Evolutionary conservation across 176 grass and related monocot species (phyloP), one percentile per base, ranked within the genome.

Genomic region (Raddia guianensis): DNA sequence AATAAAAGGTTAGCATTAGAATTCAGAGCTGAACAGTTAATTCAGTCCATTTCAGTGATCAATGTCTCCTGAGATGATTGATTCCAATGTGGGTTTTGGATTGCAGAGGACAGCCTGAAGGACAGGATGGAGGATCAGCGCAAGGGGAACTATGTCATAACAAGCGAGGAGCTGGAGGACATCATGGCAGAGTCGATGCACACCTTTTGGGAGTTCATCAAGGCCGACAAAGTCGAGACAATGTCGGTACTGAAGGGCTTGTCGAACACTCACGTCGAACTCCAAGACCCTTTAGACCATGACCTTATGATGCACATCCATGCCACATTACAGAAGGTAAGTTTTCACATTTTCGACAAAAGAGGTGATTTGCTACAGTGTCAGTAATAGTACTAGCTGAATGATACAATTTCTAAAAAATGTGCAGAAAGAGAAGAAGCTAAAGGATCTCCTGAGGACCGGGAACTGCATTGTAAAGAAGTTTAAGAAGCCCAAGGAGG

Each of bases 401-500:
- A 19, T 63, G 46, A 85, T 57, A 59, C 20, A 5, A 44, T 19
- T 42, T 15, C 46, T 63, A 20, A 46, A 63, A 86, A 34, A 16
- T 11, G 6, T 67, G 81, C 88, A 98, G 96, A 98, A 95, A 83
- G 90, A 93, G 40, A 98, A 93, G 84, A 93, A 80, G 76, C 74
- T 98, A 67, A 98, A 93, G 84, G 96, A 98, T 81, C 77, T 91
- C 67, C 70, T 98, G 84, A 78, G 89, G 78, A 98, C 90, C 0
- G 92, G 96, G 6, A 98, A 98, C 82, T 98, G 96, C 84, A 45
- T 98, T 0, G 92, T 98, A 34, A 98, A 98, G 82, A 98, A 98
- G 86, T 93, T 98, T 78, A 95, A 98, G 83, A 98, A 88, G 76
- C 92, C 96, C 19, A 95, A 88, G 84, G 92, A 98, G 82, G 96